Evolutionary conservation across 345 rosid genomes (phyloP), one percentile per base, ranked within the genome.

Genomic region (Combretum micranthum): DNA sequence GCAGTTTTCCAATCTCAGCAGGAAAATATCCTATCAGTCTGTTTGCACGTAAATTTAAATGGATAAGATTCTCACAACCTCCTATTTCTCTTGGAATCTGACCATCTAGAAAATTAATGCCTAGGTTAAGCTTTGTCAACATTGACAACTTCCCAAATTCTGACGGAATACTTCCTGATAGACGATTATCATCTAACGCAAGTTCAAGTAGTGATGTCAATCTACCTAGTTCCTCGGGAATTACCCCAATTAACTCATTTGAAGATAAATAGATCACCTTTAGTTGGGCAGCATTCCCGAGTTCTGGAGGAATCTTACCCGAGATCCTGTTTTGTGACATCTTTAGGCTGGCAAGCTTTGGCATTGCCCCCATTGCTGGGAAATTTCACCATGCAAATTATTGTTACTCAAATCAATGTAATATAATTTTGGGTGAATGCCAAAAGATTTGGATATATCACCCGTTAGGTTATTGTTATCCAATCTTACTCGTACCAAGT

Each of bases 11-110:
- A 0, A 77, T 25, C 10, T 60, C 21, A 12, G 1, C 15, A 0
- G 80, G 80, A 65, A 80, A 72, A 12, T 20, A 7, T 37, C 51
- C 52, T 1, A 16, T 49, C 7, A 80, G 51, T 3, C 32, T 3
- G 37, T 80, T 74, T 7, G 4, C 46, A 50, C 82, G 67, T 71
- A 80, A 50, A 66, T 74, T 66, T 63, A 77, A 49, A 53, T n/a
- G 16, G 18, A 4, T 4, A 17, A 75, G 44, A 1, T 48, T 64
- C 12, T 0, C 12, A 9, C 55, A 63, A 2, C 47, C 49, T 10
- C 72, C 80, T 1, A 72, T 20, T 3, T 49, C 5, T 8, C 0
- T 13, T 0, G 77, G 79, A 19, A 77, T 70, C 0, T 56, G 10
- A 2, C 45, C 7, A 17, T 15, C 61, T 6, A 80, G 22, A 15